Evolutionary conservation across 768 basidiomycete species (phyloP), one percentile per base, ranked within the genome.

Genomic region (Gautieria morchelliformis): DNA sequence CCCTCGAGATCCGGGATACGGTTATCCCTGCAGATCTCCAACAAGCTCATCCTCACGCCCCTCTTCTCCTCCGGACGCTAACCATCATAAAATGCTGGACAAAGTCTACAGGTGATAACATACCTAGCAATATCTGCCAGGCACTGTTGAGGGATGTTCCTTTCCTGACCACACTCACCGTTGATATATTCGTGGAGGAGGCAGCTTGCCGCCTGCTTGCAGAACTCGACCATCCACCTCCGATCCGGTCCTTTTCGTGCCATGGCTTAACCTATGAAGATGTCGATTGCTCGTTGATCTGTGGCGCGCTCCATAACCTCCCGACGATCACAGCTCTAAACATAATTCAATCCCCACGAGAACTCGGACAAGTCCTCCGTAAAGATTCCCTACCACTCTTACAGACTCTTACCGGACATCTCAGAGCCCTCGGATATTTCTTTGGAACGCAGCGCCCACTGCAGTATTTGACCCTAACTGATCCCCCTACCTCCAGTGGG

Each of bases 81-180:
- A n/a, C 45, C 2, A 50, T 57, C 27, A n/a, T 48, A 20, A 35
- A 37, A 57, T 57, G 56, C 19, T 35, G 56, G 56, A 50, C 47
- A 22, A 56, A 56, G 45, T 7, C 47, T 35, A 19, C 19, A 10
- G 20, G 14, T 20, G 11, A 20, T 14, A 45, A 48, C 11, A 45
- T 50, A 27, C 24, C 56, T 19, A 32, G 4, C 14, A n/a, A 35
- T 9, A 46, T 57, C 10, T 48, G 46, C 46, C 15, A 57, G 4
- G 56, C n/a, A 19, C 42, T 57, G 4, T 37, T 57, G 20, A n/a
- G 14, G n/a, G 15, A 50, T 39, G 49, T 45, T 19, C 56, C 56
- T 47, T 39, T 20, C 33, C 42, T 57, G 11, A 37, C 27, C 9
- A 37, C 42, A 1, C 32, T 57, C 20, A 39, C 45, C 6, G 32